phyloP scores from a whole-genome alignment of 108 stramenopile genomes.

The Cyclotella cryptica region DNA sequence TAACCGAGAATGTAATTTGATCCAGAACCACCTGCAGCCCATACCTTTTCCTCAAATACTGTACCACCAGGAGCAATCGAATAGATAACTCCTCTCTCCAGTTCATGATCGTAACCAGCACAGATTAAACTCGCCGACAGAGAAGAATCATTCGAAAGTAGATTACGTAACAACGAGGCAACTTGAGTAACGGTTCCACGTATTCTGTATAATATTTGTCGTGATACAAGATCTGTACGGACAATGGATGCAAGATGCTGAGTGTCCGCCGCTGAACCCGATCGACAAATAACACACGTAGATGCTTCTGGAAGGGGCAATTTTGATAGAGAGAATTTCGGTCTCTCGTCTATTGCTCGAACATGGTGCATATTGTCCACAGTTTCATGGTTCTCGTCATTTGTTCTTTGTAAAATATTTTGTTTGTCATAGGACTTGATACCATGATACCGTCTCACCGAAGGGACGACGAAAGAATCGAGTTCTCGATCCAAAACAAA shows the following conservation, averaged over 20 bases:
- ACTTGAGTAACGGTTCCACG: slow-evolving; percentile 65
- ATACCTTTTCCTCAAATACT: slow-evolving; percentile 65
- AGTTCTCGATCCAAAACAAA: slow-evolving; percentile 56
- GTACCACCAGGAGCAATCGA: slow-evolving; percentile 63
- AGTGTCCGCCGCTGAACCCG: slow-evolving; percentile 89
- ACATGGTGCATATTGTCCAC: not conserved
- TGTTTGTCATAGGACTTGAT: not conserved
- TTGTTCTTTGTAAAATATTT: not conserved
- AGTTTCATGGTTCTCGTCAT: not conserved
- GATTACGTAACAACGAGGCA: slow-evolving; percentile 65
- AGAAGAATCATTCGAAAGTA: slow-evolving; percentile 39
- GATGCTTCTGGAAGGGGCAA: slow-evolving; percentile 41
- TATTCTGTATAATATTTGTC: slow-evolving; percentile 48
- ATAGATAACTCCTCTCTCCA: slow-evolving; percentile 64
- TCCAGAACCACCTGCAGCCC: slow-evolving; percentile 79
- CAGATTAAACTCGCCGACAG: slow-evolving; percentile 77
- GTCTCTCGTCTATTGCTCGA: not conserved
- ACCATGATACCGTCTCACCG: slow-evolving; percentile 2
- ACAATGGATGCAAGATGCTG: slow-evolving; percentile 66
- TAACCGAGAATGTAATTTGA: slow-evolving; percentile 74
- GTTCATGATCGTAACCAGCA: slow-evolving; percentile 71
- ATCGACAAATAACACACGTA: slow-evolving; percentile 80
- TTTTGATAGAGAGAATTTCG: not conserved
- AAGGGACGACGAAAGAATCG: slow-evolving; percentile 30
- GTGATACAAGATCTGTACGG: slow-evolving; percentile 51